Percentiles rank a stretch among this genome's conserved stretches.
Evolutionary conservation across 257 asterid species (phyloP).

Genomic region (Solanum dulcamara): DNA sequence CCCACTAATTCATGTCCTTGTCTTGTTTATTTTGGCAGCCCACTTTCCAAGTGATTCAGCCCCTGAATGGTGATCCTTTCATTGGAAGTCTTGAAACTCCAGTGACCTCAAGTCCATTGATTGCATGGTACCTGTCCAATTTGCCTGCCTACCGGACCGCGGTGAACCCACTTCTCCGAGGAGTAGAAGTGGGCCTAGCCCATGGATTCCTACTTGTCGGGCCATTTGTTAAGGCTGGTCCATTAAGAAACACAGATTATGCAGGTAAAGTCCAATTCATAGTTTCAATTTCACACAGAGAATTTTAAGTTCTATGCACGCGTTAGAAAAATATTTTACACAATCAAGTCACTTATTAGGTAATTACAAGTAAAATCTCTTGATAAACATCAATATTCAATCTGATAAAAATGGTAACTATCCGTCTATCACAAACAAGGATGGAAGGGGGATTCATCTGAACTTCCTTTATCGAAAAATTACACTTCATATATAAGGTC

Average conservation of each 20-base stretch:
- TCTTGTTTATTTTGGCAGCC: constrained; percentile 44
- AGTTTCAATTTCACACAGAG: background rate
- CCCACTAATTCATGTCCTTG: background rate
- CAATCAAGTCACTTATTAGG: no score
- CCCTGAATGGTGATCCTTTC: constrained; percentile 93
- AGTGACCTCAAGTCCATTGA: constrained; percentile 87
- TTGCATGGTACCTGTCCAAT: constrained; percentile 96
- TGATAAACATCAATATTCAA: no score
- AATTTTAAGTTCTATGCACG: no score
- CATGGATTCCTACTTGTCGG: constrained; percentile 86
- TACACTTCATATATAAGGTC: background rate
- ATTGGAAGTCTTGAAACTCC: constrained; percentile 96
- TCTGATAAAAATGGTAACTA: no score
- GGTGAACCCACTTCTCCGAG: constrained; percentile 61
- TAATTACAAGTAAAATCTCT: no score
- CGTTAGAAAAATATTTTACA: no score
- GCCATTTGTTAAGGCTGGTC: constrained; percentile 74
- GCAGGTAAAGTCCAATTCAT: background rate
- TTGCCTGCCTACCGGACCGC: constrained; percentile 84
- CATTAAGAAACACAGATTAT: constrained; percentile 53
- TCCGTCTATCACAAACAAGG: background rate
- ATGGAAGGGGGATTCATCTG: background rate
- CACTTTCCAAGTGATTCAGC: constrained; percentile 85
- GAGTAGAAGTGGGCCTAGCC: constrained; percentile 78
- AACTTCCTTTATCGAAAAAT: background rate